phyloP scores from a whole-genome alignment of 306 rosid genomes.

The Sicyos baderoa region DNA sequence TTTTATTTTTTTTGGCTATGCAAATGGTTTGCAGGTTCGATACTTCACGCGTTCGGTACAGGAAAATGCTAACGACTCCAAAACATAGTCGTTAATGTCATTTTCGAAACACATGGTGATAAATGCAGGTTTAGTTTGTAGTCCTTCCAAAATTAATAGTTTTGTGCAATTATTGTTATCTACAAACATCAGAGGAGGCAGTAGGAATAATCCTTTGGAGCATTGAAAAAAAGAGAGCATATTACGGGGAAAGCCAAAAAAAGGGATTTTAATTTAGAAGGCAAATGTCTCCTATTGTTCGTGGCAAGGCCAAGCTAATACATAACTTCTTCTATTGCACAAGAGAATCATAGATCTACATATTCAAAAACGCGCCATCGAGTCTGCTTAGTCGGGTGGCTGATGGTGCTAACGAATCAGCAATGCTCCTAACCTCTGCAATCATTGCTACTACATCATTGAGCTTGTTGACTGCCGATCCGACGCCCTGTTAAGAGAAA shows the following conservation, averaged over 20 bases:
- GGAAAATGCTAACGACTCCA: not conserved
- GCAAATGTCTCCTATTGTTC: not conserved
- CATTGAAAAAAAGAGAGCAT: not conserved
- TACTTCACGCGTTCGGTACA: not conserved
- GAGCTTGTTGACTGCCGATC: constrained; percentile 81
- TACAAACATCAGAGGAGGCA: not conserved
- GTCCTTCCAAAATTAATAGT: not conserved
- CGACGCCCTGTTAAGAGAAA: constrained; percentile 59
- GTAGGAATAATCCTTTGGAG: too few species aligned
- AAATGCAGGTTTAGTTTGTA: not conserved
- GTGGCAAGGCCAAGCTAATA: not conserved
- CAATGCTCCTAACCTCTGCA: constrained; percentile 75
- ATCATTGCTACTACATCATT: constrained; percentile 82
- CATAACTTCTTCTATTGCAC: not conserved
- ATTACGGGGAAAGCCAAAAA: not conserved
- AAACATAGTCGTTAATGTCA: not conserved
- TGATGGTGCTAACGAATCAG: constrained; percentile 45
- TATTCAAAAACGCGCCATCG: constrained; percentile 15
- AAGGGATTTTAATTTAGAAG: not conserved
- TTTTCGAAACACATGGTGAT: not conserved
- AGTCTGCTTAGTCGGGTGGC: constrained; percentile 21
- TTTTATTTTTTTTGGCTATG: not conserved
- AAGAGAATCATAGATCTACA: constrained; percentile 1
- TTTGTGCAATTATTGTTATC: not conserved
- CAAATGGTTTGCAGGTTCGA: not conserved